A percentile compares a stretch with the other conserved stretches of the same genome.
Evolutionary conservation across 768 basidiomycete genomes (phyloP).

Genomic region (Amanita brunnescens): DNA sequence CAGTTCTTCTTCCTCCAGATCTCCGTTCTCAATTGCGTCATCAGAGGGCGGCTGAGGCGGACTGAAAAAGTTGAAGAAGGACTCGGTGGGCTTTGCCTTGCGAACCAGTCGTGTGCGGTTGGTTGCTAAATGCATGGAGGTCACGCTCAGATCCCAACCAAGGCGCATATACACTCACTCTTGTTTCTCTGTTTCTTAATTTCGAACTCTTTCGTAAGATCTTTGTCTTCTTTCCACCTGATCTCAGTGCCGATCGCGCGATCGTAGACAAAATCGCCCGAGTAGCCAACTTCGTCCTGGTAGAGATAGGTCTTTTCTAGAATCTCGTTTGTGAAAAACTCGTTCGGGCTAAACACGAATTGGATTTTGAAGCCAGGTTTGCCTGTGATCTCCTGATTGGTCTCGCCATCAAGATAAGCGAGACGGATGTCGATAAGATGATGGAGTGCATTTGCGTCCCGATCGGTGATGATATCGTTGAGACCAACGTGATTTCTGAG

Average conservation of each 20-base stretch:
- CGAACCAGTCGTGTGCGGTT: constrained; percentile 76
- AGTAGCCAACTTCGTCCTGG: constrained; percentile 86
- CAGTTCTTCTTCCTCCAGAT: constrained; percentile 76
- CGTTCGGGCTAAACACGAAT: constrained; percentile 77
- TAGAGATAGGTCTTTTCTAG: constrained; percentile 95
- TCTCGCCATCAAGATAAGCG: constrained; percentile 52
- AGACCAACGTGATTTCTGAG: constrained; percentile 86
- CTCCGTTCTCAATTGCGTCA: constrained; percentile 57
- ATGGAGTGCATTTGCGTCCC: constrained; percentile 83
- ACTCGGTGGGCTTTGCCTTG: constrained; percentile 86
- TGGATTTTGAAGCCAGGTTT: constrained; percentile 89
- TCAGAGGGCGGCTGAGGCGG: constrained; percentile 70
- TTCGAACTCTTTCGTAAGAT: constrained; percentile 94
- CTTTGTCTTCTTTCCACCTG: constrained; percentile 97
- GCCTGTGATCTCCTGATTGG: constrained; percentile 39
- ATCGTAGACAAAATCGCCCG: constrained; percentile 96
- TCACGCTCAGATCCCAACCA: constrained; percentile 1
- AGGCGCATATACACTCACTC: constrained; percentile 43
- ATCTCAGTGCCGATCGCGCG: constrained; percentile 89
- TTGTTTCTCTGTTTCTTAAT: constrained; percentile 99
- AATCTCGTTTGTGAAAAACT: constrained; percentile 77
- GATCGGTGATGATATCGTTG: constrained; percentile 85
- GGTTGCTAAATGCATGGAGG: constrained; percentile 41
- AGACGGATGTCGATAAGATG: constrained; percentile 72
- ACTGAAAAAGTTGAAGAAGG: constrained; percentile 98